Evolutionary conservation across 768 basidiomycete genomes (phyloP), one percentile per base, ranked within the genome.

Genomic region (Serendipita sp.): DNA sequence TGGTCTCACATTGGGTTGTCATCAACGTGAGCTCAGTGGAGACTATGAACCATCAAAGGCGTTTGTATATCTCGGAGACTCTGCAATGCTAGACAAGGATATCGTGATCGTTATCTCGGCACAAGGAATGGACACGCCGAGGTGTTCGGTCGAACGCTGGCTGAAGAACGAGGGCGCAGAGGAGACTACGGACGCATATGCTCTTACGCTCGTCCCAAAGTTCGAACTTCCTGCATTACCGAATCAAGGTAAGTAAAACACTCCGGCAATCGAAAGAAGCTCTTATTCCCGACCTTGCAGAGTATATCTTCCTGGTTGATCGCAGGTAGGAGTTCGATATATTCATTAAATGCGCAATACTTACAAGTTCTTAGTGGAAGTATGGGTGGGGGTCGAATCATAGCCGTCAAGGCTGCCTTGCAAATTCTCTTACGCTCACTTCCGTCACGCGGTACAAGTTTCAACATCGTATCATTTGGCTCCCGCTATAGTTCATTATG

Each of bases 41-140:
- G 47, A 67, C 46, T 28, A 51, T 62, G 63, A 63, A 5, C 28
- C 52, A 18, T 81, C 83, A 1, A 23, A 60, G 56, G 56, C 56
- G n/a, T 60, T 60, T 60, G 56, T 60, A n/a, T 35, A 60, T n/a
- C 56, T 60, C 10, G 56, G 23, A n/a, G 56, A 60, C 7, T 23
- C 65, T 1, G 71, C 71, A 1, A 80, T 78, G 67, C 74, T 85
- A 15, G 71, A 72, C 0, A 67, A 74, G 4, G 82, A 84, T 67
- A 82, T 85, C 44, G 76, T 83, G 2, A 67, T 85, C 34, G 73
- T 76, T 1, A 74, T 85, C 28, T 71, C 75, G 28, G 80, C 83
- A 0, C 73, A 78, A 1, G 79, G 74, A 3, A 70, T 85, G 1
- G 83, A 84, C 68, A 68, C 71, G 5, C 81, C 84, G 1, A 77